These are phyloP conservation scores for Zalerion maritima DNA, from an alignment of 495 filamentous ascomycete genomes.

Conservation along the genomic window DNA sequence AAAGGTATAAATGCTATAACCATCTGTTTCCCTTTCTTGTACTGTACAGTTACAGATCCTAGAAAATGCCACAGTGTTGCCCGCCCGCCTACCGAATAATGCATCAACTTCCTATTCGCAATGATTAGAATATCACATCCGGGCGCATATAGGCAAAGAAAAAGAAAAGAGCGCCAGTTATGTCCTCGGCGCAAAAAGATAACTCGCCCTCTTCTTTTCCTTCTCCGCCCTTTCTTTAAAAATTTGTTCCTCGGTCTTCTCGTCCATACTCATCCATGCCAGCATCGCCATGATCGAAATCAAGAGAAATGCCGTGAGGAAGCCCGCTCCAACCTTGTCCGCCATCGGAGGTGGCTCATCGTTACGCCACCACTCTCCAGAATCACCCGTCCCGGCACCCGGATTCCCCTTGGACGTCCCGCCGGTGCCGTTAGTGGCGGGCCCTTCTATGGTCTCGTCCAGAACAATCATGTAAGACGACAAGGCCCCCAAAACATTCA, in stretches of 20 bases:
- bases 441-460: constrained; percentile 17
- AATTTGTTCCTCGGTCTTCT: not conserved
- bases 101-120: no score
- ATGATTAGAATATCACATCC: no score
- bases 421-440: constrained; percentile 36
- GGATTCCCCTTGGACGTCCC: constrained; percentile 48
- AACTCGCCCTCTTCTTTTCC: constrained; percentile 22
- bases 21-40: no score
- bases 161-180: no score
- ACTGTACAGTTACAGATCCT: no score
- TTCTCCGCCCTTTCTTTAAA: constrained; percentile 6
- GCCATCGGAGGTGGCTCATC: constrained; percentile 21
- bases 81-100: no score
- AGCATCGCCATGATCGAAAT: constrained; percentile 11
- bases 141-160: no score
- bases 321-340: constrained; percentile 41
- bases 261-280: constrained; percentile 17
- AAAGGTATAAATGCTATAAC: no score
- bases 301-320: constrained; percentile 34
- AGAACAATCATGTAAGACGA: constrained; percentile 31
- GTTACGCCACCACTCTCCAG: constrained; percentile 9
- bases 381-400: constrained; percentile 30
- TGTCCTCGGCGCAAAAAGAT: no score
- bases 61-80: no score
- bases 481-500: constrained; percentile 38